These are phyloP conservation scores for Sporothrix brasiliensis DNA, from an alignment of 2,329 filamentous ascomycete species.

Conservation along the genomic window DNA sequence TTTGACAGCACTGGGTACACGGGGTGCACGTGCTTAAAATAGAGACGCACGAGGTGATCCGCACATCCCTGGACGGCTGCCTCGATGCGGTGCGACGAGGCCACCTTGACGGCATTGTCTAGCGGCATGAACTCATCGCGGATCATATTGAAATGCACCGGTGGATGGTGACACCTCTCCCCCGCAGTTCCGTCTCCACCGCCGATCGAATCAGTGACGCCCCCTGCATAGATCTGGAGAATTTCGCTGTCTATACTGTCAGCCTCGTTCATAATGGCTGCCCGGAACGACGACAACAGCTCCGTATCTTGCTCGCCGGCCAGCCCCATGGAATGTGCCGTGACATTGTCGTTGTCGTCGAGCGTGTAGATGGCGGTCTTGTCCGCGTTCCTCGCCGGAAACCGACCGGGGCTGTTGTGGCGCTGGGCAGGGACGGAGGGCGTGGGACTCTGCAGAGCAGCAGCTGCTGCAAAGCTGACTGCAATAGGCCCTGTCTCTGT, in stretches of 20 bases:
- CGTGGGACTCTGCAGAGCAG: not conserved
- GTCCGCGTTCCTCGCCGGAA: not conserved
- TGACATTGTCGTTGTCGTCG: constrained; percentile 48
- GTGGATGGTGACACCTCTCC: constrained; percentile 42
- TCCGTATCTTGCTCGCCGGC: constrained; percentile 53
- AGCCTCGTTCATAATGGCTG: constrained; percentile 51
- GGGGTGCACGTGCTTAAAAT: constrained; percentile 52
- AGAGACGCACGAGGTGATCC: constrained; percentile 49
- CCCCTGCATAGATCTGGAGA: constrained; percentile 28
- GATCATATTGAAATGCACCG: constrained; percentile 52
- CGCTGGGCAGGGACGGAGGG: not conserved
- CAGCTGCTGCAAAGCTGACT: not conserved
- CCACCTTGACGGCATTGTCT: constrained; percentile 45
- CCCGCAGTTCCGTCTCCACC: no score
- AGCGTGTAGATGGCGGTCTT: constrained; percentile 42
- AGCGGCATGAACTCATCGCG: constrained; percentile 51
- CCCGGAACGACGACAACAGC: constrained; percentile 52
- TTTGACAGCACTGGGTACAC: constrained; percentile 51
- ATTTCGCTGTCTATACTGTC: constrained; percentile 48
- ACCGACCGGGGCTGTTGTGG: not conserved
- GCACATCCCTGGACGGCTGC: constrained; percentile 47
- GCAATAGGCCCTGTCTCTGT: not conserved
- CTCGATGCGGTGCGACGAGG: constrained; percentile 50
- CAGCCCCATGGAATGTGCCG: constrained; percentile 51
- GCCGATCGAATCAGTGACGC: no score